Percentiles rank a stretch among this genome's conserved stretches.
These are phyloP conservation scores for Periconia sp. DNA, from an alignment of 2,329 filamentous ascomycete genomes.

Conservation along the genomic window DNA sequence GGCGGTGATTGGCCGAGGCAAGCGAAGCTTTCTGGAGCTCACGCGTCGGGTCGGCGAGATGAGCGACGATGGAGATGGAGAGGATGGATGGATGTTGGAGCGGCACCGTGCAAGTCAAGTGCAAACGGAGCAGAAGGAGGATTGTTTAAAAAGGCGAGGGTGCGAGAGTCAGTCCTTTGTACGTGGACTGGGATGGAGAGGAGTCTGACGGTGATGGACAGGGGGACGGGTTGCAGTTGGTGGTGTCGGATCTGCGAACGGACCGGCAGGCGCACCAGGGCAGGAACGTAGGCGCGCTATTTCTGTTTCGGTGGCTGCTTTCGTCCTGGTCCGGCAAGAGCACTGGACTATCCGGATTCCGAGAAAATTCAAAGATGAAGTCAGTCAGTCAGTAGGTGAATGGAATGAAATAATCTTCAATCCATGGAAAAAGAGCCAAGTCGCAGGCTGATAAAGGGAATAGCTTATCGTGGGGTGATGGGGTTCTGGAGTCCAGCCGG, in stretches of 20 bases:
- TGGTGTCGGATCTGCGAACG: conserved; percentile 1
- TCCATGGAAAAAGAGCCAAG: no score
- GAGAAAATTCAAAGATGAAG: neutral
- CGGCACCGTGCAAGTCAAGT: neutral
- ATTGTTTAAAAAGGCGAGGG: no score
- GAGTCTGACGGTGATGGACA: neutral
- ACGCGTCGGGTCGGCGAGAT: neutral
- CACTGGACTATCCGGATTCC: neutral
- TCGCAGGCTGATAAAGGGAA: no score
- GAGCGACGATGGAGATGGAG: neutral
- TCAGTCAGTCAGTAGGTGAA: no score
- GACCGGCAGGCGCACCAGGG: neutral
- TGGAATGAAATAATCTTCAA: no score
- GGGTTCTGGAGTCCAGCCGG: no score
- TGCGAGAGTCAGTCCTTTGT: neutral
- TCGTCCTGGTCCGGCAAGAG: neutral
- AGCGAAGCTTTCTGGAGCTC: no score
- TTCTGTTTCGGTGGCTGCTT: neutral
- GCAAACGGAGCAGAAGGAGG: neutral
- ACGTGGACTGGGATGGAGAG: neutral
- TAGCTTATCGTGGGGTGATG: no score
- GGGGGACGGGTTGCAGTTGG: conserved; percentile 2
- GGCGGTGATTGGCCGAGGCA: neutral
- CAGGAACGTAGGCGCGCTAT: neutral
- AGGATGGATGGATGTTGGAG: no score